A percentile compares a stretch with the other conserved stretches of the same genome.
phyloP scores from a whole-genome alignment of 257 asterid genomes.

The Solanum rostratum region DNA sequence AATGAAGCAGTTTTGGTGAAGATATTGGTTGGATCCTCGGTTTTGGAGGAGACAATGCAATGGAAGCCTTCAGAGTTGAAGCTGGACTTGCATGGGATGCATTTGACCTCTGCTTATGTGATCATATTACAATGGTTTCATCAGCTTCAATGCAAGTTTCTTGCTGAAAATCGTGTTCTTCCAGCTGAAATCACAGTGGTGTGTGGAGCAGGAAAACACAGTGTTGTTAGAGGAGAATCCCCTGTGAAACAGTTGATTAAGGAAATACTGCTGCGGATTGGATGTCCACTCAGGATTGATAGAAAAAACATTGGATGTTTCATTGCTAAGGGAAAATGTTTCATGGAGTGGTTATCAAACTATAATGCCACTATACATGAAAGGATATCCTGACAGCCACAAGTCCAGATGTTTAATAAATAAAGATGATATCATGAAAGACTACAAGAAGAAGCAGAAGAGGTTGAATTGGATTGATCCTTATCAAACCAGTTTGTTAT shows the following conservation, averaged over 20 bases:
- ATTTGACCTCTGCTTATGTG: slow-evolving; percentile 54
- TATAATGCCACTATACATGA: background rate
- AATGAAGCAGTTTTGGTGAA: slow-evolving; percentile 43
- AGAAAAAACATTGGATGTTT: slow-evolving; percentile 73
- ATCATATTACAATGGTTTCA: slow-evolving; percentile 68
- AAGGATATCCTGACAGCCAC: background rate
- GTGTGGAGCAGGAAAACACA: slow-evolving; percentile 78
- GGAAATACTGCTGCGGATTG: slow-evolving; percentile 33
- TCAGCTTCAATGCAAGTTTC: slow-evolving; percentile 30
- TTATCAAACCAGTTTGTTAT: background rate
- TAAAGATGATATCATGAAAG: background rate
- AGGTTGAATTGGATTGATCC: background rate
- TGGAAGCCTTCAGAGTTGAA: slow-evolving; percentile 50
- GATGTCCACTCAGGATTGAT: slow-evolving; percentile 73
- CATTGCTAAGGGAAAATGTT: slow-evolving; percentile 49
- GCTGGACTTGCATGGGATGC: slow-evolving; percentile 94
- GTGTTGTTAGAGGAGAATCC: slow-evolving; percentile 60
- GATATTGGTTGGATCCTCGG: slow-evolving; percentile 36
- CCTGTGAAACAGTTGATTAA: slow-evolving; percentile 56
- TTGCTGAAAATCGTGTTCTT: slow-evolving; percentile 6
- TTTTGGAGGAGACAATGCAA: slow-evolving; percentile 43
- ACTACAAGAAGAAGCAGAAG: background rate
- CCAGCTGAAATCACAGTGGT: slow-evolving; percentile 54
- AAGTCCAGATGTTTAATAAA: background rate
- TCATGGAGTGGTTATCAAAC: slow-evolving; percentile 51